Evolutionary conservation across 2,329 filamentous ascomycete species (phyloP).

Genomic region (Cladosporium colombiae): DNA sequence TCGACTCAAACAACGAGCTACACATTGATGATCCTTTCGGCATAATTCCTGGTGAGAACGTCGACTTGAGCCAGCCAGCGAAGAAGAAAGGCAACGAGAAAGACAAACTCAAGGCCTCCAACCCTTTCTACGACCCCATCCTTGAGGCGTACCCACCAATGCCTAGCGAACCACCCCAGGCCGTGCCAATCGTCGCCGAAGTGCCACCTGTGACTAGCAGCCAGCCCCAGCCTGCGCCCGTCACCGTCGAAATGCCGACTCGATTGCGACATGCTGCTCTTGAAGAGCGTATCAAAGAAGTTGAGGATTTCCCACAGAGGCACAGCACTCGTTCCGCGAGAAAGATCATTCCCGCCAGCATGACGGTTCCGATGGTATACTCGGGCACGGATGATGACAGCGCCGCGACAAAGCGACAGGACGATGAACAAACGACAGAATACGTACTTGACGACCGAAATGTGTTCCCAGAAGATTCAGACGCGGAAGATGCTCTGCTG

Average conservation of each 20-base stretch:
- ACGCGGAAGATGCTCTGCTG: conserved; percentile 10
- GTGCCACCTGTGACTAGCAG: not conserved
- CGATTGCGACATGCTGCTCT: not conserved
- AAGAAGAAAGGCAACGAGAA: conserved; percentile 12
- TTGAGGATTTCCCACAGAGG: not conserved
- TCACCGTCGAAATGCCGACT: not conserved
- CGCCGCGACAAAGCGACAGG: not conserved
- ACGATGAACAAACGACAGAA: not conserved
- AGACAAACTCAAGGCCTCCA: not conserved
- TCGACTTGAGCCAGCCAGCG: not conserved
- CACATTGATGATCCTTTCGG: conserved; percentile 22
- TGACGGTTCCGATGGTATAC: too few relatives aligned
- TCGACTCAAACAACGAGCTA: not conserved
- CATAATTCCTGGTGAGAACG: not conserved
- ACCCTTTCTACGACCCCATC: not conserved
- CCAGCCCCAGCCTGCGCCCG: not conserved
- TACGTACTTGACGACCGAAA: not conserved
- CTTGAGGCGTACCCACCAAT: not conserved
- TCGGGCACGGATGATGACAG: not conserved
- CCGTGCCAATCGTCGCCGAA: not conserved
- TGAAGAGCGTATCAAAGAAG: not conserved
- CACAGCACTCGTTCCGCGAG: not conserved
- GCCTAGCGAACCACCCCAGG: not conserved
- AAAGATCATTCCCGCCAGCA: not conserved
- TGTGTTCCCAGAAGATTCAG: not conserved